A percentile compares a stretch with the other conserved stretches of the same genome.
These are phyloP conservation scores for Penicillium silybi DNA, from an alignment of 495 filamentous ascomycete genomes.

Conservation along the genomic window DNA sequence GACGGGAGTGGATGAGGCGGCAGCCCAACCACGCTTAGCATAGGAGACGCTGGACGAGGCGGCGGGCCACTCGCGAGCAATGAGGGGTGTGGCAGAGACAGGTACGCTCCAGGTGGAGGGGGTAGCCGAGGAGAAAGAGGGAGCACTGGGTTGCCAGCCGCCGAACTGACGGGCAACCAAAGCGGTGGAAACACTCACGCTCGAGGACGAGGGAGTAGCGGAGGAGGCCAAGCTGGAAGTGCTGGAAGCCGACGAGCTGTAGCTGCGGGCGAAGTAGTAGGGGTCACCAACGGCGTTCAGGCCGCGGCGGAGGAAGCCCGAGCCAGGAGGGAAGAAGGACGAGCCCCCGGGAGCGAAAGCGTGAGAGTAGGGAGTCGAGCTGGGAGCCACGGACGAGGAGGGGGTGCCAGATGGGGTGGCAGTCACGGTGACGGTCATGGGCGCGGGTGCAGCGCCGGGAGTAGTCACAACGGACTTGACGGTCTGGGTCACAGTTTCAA, in stretches of 20 bases:
- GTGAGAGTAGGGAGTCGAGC: constrained; percentile 18
- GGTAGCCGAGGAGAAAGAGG: background rate
- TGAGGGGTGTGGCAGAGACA: background rate
- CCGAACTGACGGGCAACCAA: constrained; percentile 11
- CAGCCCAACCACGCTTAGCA: too few relatives aligned
- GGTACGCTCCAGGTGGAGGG: constrained; percentile 1
- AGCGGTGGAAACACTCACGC: background rate
- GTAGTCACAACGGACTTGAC: constrained; percentile 21
- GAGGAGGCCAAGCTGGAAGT: background rate
- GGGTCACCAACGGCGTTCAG: constrained; percentile 21
- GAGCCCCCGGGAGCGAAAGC: constrained; percentile 6
- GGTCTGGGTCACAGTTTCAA: constrained; percentile 33
- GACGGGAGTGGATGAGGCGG: constrained; percentile 1
- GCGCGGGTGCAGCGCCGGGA: constrained; percentile 19
- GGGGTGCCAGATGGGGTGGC: constrained; percentile 17
- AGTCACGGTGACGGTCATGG: constrained; percentile 34
- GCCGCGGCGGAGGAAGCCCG: constrained; percentile 19
- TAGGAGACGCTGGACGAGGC: background rate
- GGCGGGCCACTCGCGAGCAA: constrained; percentile 1
- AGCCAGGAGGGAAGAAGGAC: constrained; percentile 13
- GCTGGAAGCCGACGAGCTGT: constrained; percentile 8
- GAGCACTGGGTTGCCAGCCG: constrained; percentile 2
- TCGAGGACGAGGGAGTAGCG: constrained; percentile 1
- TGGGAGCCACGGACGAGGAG: constrained; percentile 14
- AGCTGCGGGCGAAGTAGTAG: constrained; percentile 15